Percentiles rank a stretch among this genome's conserved stretches.
These are phyloP conservation scores for Hypoxylon subgilvum DNA, from an alignment of 495 filamentous ascomycete species.

Conservation along the genomic window DNA sequence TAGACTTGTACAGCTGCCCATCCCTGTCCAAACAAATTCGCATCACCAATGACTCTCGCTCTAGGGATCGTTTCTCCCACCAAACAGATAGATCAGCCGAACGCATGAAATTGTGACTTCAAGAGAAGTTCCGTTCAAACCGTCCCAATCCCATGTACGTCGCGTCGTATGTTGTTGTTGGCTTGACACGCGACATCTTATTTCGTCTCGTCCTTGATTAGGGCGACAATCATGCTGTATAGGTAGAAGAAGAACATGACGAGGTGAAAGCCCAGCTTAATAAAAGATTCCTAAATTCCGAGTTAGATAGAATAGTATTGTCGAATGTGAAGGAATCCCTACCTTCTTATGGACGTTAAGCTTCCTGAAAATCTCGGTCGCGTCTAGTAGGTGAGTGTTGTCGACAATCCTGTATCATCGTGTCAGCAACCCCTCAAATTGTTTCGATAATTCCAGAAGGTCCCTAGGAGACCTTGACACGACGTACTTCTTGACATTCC, in stretches of 20 bases:
- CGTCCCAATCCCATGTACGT: slow-evolving; percentile 6
- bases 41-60: slow-evolving; percentile 16
- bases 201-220: slow-evolving; percentile 93
- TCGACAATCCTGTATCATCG: slow-evolving; percentile 77
- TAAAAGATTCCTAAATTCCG: slow-evolving; percentile 83
- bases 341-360: slow-evolving; percentile 98
- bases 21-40: slow-evolving; percentile 26
- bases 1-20: slow-evolving; percentile 1
- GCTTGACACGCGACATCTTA: slow-evolving; percentile 49
- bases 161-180: neutral
- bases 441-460: too few relatives aligned
- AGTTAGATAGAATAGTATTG: neutral
- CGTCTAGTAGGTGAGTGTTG: slow-evolving; percentile 94
- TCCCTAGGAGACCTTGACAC: neutral
- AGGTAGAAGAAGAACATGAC: slow-evolving; percentile 99
- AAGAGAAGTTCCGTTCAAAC: slow-evolving; percentile 12
- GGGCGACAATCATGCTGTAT: slow-evolving; percentile 98
- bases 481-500: slow-evolving; percentile 95
- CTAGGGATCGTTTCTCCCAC: slow-evolving; percentile 18
- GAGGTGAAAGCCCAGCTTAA: slow-evolving; percentile 98
- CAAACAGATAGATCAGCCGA: slow-evolving; percentile 10
- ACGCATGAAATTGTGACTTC: slow-evolving; percentile 16
- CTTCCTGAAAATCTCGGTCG: slow-evolving; percentile 99
- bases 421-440: slow-evolving; percentile 29
- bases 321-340: neutral